Base-by-base conservation (phyloP, 345 rosid species). In the Salix dunnii region DNA sequence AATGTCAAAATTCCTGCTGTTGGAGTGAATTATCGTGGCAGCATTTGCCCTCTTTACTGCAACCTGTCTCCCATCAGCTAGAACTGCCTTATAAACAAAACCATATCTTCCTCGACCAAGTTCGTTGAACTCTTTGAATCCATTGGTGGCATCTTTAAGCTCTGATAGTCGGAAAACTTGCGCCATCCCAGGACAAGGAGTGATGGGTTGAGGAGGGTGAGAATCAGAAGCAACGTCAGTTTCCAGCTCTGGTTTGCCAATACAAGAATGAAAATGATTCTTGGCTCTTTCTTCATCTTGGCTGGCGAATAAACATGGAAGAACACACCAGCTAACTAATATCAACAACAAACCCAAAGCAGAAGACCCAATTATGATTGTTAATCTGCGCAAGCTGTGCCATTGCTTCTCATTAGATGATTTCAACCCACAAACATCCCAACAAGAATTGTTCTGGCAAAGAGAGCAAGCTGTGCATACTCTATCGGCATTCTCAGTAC, bases 21-120 rank as follows among this genome's bases (percentile, higher is more conserved):
- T 95, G 2, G 86, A 83, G 85, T 89, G 99, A 81, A 95, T 95
- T 77, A 95, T 95, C 2, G 99, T 95, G 25, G 96, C 92, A 14
- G 99, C 99, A 72, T 95, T 95, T 3, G 97, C 97, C 75, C 97
- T 88, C 82, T 93, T 95, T 38, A 93, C 94, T 5, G 97, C 97
- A 46, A 93, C 99, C 79, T 90, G 96, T 58, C 86, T 85, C 30
- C 99, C 99, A 49, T 95, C 97, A 0, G 92, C 66, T 30, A 95
- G 79, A 65, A 90, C 83, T 23, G 97, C 97, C 79, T 88, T 93
- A 81, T 93, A 95, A 74, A 93, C 99, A 38, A 95, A 95, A 66
- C 99, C 96, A 43, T 88, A 93, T 84, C 92, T 93, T 81, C 97
- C 97, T 77, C 96, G 82, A 2, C 97, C 97, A 53, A 95, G 88